These are phyloP conservation scores for Wickerhamiella lipophila DNA, from an alignment of 805 yeast species.

Conservation along the genomic window DNA sequence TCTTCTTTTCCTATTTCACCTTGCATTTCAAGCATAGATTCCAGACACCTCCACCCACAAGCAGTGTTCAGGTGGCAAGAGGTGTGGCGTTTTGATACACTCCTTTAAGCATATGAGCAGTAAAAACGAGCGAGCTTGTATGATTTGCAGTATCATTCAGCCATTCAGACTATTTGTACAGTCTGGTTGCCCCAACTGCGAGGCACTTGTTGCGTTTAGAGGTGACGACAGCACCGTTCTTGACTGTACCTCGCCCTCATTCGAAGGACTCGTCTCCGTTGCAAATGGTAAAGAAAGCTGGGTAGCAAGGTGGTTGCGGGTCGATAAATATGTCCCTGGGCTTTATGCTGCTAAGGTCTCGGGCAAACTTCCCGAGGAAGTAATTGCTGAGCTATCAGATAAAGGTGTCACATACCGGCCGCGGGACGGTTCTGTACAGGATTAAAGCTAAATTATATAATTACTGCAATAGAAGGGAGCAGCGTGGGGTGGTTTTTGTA, in stretches of 20 bases:
- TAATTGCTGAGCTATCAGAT: slow-evolving; percentile 54
- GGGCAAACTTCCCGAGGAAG: slow-evolving; percentile 83
- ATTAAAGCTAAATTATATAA: slow-evolving; percentile 18
- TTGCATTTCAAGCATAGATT: no score
- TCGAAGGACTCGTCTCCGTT: slow-evolving; percentile 87
- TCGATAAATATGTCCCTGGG: slow-evolving; percentile 79
- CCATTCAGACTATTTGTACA: slow-evolving; percentile 61
- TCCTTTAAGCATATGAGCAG: slow-evolving; percentile 28
- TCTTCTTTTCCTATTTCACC: no score
- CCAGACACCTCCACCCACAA: no score
- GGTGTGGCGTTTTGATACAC: not conserved
- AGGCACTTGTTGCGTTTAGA: slow-evolving; percentile 61
- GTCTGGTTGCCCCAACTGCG: slow-evolving; percentile 95
- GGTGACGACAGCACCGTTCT: slow-evolving; percentile 74
- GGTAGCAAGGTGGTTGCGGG: slow-evolving; percentile 94
- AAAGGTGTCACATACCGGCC: slow-evolving; percentile 83
- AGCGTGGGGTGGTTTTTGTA: no score
- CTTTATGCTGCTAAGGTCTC: slow-evolving; percentile 86
- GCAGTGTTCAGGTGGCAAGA: no score
- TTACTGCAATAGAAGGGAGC: no score
- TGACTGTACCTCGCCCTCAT: slow-evolving; percentile 90
- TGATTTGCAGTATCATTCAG: slow-evolving; percentile 90
- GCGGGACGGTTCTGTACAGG: slow-evolving; percentile 62
- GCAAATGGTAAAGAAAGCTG: slow-evolving; percentile 78
- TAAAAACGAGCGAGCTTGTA: slow-evolving; percentile 83